These are phyloP conservation scores for Podaxis sp. DNA, from an alignment of 768 basidiomycete species.

Conservation along the genomic window DNA sequence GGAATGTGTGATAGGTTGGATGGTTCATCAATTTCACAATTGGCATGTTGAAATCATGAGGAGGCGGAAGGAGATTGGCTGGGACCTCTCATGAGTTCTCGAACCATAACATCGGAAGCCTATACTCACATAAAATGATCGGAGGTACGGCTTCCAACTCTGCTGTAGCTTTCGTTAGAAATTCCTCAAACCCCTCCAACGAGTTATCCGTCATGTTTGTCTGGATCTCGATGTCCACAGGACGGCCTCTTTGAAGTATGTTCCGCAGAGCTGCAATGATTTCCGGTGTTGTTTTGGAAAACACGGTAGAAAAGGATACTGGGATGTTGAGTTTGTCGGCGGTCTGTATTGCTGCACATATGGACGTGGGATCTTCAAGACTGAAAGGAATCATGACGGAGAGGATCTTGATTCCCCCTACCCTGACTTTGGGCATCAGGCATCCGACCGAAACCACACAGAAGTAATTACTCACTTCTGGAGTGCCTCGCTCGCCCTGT, in stretches of 20 bases:
- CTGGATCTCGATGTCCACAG: conserved; percentile 69
- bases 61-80: conserved; percentile 82
- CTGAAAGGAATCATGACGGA: conserved; percentile 60
- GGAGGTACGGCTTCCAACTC: conserved; percentile 42
- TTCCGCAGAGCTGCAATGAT: conserved; percentile 55
- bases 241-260: conserved; percentile 58
- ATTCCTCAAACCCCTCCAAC: conserved; percentile 65
- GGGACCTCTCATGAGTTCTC: conserved; percentile 9
- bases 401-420: conserved; percentile 36
- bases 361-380: conserved; percentile 41
- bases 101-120: not conserved
- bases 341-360: conserved; percentile 23
- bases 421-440: conserved; percentile 8
- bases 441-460: not conserved
- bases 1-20: conserved; percentile 68
- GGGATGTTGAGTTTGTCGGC: conserved; percentile 21
- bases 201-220: conserved; percentile 48
- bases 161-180: conserved; percentile 58
- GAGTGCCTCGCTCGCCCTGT: conserved; percentile 38
- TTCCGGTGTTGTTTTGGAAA: conserved; percentile 42
- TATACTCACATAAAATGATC: conserved; percentile 61
- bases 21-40: conserved; percentile 80
- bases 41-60: conserved; percentile 63
- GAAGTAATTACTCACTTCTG: conserved; percentile 37
- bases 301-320: conserved; percentile 55